Evolutionary conservation across 2,329 filamentous ascomycete genomes (phyloP), one percentile per base, ranked within the genome.

Genomic region (Chaetomiaceae sp.): DNA sequence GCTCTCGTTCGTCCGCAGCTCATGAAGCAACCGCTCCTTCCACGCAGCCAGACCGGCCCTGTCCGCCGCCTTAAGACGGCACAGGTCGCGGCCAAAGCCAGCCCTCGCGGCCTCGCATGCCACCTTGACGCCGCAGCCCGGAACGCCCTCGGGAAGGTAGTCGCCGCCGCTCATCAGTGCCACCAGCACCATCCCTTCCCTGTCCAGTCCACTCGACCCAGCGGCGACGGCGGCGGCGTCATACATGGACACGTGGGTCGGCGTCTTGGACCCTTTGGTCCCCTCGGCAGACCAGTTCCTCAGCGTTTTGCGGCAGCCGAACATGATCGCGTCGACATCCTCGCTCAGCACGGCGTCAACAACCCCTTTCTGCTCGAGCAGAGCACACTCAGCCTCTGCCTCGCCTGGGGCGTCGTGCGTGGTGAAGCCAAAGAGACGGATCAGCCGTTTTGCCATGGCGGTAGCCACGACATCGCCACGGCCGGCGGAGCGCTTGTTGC

Each of bases 281-380:
- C 73, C 75, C 60, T 94, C 88, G 3, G 86, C 76, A 0, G 86
- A 86, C 83, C 88, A 96, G 58, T 88, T 91, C 41, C 88, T 78
- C 34, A 96, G 68, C 0, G 86, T 91, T 30, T 80, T 68, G 0
- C 78, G 82, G 53, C 88, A 93, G 1, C 93, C 93, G 68, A 97
- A 97, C 91, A 97, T 97, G 58, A 97, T 78, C 2, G 91, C 93
- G 62, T 98, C 93, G 35, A 96, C 89, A 70, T 98, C 93, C 63
- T 98, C 90, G 63, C 88, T 96, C 57, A 98, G 73, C 1, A 97
- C 93, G 0, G 88, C 91, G 64, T 98, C 93, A 1, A 95, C 90
- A 8, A 95, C 72, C 1, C 88, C 89, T 37, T 83, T 76, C 49
- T 76, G 75, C 60, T 98, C 90, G 3, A 98, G 67, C 14, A 93